A percentile compares a stretch with the other conserved stretches of the same genome.
These are phyloP conservation scores for Fusarium sp. DNA, from an alignment of 2,329 filamentous ascomycete genomes.

Conservation along the genomic window DNA sequence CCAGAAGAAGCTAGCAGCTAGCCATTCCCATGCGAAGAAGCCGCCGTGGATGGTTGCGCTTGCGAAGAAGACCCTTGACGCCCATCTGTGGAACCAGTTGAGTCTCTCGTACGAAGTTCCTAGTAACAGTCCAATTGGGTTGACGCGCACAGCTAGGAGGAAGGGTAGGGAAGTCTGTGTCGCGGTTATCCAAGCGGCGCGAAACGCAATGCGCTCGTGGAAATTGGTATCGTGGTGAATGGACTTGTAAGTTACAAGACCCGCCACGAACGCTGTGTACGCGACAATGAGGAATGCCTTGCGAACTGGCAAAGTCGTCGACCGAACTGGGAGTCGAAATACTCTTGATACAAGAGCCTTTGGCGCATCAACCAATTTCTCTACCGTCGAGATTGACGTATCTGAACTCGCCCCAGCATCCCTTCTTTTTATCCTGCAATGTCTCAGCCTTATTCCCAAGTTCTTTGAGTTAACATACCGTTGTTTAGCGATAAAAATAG, in stretches of 20 bases:
- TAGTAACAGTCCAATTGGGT: constrained; percentile 36
- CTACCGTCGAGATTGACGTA: constrained; percentile 17
- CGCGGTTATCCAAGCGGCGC: constrained; percentile 39
- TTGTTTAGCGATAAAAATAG: constrained; percentile 34
- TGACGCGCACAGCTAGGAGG: constrained; percentile 35
- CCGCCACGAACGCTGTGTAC: constrained; percentile 34
- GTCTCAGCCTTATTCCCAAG: not conserved
- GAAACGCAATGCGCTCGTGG: constrained; percentile 40
- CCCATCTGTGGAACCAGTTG: constrained; percentile 42
- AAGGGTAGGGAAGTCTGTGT: constrained; percentile 40
- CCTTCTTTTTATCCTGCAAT: constrained; percentile 27
- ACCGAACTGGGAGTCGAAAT: constrained; percentile 17
- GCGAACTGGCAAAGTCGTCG: constrained; percentile 26
- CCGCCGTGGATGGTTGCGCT: constrained; percentile 40
- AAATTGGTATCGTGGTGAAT: constrained; percentile 42
- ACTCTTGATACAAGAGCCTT: constrained; percentile 7
- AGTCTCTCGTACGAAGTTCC: constrained; percentile 42
- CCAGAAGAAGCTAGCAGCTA: constrained; percentile 41
- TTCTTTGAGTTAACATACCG: constrained; percentile 23
- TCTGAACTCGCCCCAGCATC: constrained; percentile 22
- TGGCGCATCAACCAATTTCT: constrained; percentile 26
- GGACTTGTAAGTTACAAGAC: constrained; percentile 39
- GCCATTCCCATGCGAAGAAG: constrained; percentile 39
- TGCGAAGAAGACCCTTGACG: constrained; percentile 34
- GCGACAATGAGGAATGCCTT: constrained; percentile 19